These are phyloP conservation scores for Diaporthe amygdali DNA, from an alignment of 2,329 filamentous ascomycete genomes.

Conservation along the genomic window DNA sequence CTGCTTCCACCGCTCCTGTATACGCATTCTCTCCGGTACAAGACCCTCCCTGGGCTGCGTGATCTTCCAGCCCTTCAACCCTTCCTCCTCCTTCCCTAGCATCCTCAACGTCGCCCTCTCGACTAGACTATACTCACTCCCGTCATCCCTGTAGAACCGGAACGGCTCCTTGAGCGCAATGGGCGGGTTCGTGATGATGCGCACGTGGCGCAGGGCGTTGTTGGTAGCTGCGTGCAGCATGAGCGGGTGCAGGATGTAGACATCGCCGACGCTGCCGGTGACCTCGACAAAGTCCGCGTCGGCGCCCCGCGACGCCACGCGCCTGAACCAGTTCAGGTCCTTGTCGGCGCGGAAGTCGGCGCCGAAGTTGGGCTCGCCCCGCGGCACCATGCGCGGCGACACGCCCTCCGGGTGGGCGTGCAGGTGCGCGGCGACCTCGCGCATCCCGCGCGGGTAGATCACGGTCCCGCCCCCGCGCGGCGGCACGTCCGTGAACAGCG, in stretches of 20 bases:
- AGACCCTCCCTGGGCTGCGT: constrained; percentile 52
- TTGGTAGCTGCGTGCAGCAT: constrained; percentile 63
- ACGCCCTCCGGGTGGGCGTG: constrained; percentile 69
- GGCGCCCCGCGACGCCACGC: constrained; percentile 38
- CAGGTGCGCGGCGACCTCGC: constrained; percentile 61
- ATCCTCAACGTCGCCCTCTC: constrained; percentile 59
- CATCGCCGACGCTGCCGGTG: constrained; percentile 58
- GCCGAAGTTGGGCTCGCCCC: constrained; percentile 52
- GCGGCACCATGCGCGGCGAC: constrained; percentile 67
- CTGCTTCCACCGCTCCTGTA: constrained; percentile 55
- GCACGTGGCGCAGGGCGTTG: constrained; percentile 43
- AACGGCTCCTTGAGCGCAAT: constrained; percentile 58
- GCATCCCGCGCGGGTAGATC: constrained; percentile 66
- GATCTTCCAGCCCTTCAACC: constrained; percentile 57
- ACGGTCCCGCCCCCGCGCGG: constrained; percentile 67
- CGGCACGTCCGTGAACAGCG: constrained; percentile 68
- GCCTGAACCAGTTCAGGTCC: constrained; percentile 51
- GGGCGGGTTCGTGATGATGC: constrained; percentile 64
- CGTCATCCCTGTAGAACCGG: constrained; percentile 51
- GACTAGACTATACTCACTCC: constrained; percentile 55
- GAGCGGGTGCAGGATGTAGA: constrained; percentile 64
- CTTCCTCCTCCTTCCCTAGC: constrained; percentile 48
- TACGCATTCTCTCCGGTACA: constrained; percentile 53
- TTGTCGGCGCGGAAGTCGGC: constrained; percentile 47
- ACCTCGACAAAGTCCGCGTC: constrained; percentile 58